Evolutionary conservation across 2,329 filamentous ascomycete species (phyloP).

Genomic region (Calonectria leucothoes): DNA sequence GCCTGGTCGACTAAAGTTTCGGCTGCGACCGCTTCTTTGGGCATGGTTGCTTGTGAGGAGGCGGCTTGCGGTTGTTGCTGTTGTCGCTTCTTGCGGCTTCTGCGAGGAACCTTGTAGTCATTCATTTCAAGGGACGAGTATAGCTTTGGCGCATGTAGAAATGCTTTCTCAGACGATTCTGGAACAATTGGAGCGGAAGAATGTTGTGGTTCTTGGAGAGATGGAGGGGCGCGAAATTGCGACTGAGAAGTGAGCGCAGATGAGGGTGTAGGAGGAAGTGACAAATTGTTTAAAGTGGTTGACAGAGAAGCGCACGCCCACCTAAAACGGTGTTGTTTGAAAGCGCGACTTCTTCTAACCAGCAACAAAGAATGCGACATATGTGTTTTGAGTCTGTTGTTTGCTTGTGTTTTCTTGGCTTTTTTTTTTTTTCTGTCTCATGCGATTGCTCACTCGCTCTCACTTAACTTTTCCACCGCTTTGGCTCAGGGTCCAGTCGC

Average conservation of each 20-base stretch:
- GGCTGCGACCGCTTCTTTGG: background rate
- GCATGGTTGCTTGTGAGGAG: background rate
- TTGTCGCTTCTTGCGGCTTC: background rate
- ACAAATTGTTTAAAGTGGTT: background rate
- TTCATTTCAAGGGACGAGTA: background rate
- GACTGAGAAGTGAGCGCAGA: background rate
- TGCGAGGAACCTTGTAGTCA: background rate
- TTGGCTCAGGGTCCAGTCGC: background rate
- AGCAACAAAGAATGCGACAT: slow-evolving; percentile 11
- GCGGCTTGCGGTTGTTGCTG: background rate
- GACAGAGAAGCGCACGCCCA: slow-evolving; percentile 5
- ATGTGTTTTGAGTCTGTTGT: too few species aligned
- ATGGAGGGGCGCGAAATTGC: background rate
- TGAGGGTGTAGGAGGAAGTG: background rate
- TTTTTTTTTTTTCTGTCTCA: background rate
- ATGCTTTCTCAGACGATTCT: background rate
- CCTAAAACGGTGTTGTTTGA: slow-evolving; percentile 4
- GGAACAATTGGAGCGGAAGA: background rate
- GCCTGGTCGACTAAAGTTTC: background rate
- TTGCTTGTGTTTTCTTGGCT: background rate
- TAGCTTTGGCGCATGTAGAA: background rate
- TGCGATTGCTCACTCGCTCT: background rate
- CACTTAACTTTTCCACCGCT: background rate
- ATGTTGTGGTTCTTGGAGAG: background rate
- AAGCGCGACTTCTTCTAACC: background rate